Base-by-base conservation (phyloP, 805 yeast genomes). In the Sugiyamaella qingdaonensis region DNA sequence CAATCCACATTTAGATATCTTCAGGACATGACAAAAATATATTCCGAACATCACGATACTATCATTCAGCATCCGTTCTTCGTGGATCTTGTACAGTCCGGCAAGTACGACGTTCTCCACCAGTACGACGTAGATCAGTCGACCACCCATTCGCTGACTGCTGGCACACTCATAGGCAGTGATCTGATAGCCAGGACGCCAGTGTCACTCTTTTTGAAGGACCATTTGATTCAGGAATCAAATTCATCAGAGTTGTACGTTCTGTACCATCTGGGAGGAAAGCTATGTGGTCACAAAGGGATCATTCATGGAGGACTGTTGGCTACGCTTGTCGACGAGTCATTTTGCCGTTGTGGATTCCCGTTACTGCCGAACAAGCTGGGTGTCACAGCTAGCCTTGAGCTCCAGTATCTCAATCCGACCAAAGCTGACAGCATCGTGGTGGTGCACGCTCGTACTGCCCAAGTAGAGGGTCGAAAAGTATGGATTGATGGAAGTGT, bases 371-470 rank as follows among this genome's bases (percentile, higher is more conserved):
- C 98, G 0, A 81, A 83, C 53, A 78, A 82, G 52, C 76, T 85
- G 48, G 99, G 98, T 11, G 96, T 94, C 21, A 92, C 99, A 0
- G 99, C 96, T 0, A 78, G 76, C 48, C 72, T 92, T 42, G 69
- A 78, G 2, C 73, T 92, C 8, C 75, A 85, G 49, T 92, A 88
- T 68, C 53, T 59, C 44, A 64, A 65, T 16, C 86, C 84, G 37
- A 81, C 82, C 0, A 76, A 75, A 1, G 85, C 90, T 0, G 79
- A 81, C 54, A 73, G 84, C 19, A 80, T 84, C 9, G 79, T 90
- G 1, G 73, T 88, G 11, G 68, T 94, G 46, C 74, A 74, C 42
- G 95, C 95, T 0, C 73, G 78, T 44, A 90, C 91, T 1, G 67
- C 67, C 1, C 81, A 85, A 61, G 63, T 69, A 10, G 84, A 84